Evolutionary conservation across 2,329 filamentous ascomycete genomes (phyloP).

Genomic region (Penicillium brevicompactum): DNA sequence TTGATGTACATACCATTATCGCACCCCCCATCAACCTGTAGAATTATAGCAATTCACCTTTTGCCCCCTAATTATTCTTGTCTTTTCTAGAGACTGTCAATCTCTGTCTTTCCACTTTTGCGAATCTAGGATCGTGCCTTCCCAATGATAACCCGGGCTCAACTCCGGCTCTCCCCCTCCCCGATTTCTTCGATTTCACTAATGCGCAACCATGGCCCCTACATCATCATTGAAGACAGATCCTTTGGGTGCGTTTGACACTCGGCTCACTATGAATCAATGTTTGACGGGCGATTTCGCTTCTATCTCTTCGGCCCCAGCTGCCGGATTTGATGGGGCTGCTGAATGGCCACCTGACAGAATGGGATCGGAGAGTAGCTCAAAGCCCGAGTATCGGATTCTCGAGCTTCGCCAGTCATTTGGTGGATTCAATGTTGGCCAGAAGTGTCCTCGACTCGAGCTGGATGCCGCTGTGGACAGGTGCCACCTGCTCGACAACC

Average conservation of each 20-base stretch:
- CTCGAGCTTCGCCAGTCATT: slow-evolving; percentile 2
- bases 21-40: slow-evolving; percentile 38
- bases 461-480: slow-evolving; percentile 22
- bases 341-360: not conserved
- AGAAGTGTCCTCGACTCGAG: slow-evolving; percentile 19
- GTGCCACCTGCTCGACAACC: slow-evolving; percentile 19
- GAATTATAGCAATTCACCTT: slow-evolving; percentile 43
- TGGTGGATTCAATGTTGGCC: not conserved
- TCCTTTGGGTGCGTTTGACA: slow-evolving; percentile 21
- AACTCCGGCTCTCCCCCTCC: not conserved
- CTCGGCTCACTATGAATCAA: slow-evolving; percentile 20
- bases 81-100: slow-evolving; percentile 18
- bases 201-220: slow-evolving; percentile 9
- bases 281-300: slow-evolving; percentile 3
- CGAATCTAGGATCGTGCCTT: slow-evolving; percentile 17
- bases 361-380: not conserved
- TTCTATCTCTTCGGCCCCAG: slow-evolving; percentile 15
- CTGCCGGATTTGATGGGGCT: slow-evolving; percentile 10
- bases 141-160: slow-evolving; percentile 1
- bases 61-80: slow-evolving; percentile 15
- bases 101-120: slow-evolving; percentile 5
- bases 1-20: slow-evolving; percentile 44
- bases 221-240: slow-evolving; percentile 14
- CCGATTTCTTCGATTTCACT: not conserved
- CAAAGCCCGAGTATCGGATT: not conserved